Evolutionary conservation across 169 alveolate species (phyloP).

Genomic region (Plasmodium ovale): DNA sequence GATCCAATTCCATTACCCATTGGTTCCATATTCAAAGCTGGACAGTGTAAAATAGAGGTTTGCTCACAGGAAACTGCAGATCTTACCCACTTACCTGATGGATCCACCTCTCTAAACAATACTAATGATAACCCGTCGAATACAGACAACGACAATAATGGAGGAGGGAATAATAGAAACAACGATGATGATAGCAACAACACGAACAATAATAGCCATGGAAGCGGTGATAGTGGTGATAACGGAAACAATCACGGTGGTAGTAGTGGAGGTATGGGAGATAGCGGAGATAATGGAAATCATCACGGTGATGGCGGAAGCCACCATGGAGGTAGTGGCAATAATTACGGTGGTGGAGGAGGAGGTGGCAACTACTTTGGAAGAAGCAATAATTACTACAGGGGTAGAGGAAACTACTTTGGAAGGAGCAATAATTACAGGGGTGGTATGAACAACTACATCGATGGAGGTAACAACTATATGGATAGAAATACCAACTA

Average conservation of each 20-base stretch:
- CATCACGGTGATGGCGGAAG: too few species aligned
- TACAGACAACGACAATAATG: constrained; percentile 1
- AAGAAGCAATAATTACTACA: background rate
- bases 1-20: constrained; percentile 87
- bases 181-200: constrained; percentile 15
- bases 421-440: too few species aligned
- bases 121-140: constrained; percentile 15
- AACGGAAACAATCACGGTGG: constrained; percentile 2
- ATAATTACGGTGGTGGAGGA: constrained; percentile 5
- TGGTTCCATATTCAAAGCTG: constrained; percentile 89
- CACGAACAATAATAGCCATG: background rate
- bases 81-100: constrained; percentile 69
- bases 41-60: constrained; percentile 91
- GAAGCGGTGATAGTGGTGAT: background rate
- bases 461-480: background rate
- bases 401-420: background rate
- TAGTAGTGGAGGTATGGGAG: too few species aligned
- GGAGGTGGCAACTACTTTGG: background rate
- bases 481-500: too few species aligned
- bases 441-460: background rate
- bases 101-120: constrained; percentile 72
- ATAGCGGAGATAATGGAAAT: too few species aligned
- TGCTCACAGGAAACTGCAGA: constrained; percentile 76
- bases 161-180: background rate
- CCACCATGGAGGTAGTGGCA: constrained; percentile 9